Evolutionary conservation across 176 grass and related monocot genomes (phyloP).

Genomic region (Chrysopogon serrulatus): DNA sequence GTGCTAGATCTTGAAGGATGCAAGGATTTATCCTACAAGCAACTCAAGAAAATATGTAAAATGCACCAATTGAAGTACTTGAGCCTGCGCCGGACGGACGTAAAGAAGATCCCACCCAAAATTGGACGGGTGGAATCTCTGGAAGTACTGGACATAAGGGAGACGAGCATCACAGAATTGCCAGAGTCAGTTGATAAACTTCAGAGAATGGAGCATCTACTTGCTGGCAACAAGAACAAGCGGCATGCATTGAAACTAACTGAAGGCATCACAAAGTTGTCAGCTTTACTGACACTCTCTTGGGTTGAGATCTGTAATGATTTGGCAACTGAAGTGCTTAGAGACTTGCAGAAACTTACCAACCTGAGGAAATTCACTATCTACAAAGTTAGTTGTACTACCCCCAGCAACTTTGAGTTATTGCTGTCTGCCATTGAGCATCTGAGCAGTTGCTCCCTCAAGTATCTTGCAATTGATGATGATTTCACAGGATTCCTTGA

Average conservation of each 20-base stretch:
- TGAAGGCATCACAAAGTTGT: not conserved
- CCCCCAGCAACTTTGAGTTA: not conserved
- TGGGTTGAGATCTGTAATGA: not conserved
- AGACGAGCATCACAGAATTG: no score
- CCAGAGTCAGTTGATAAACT: not conserved
- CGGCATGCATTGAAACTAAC: not conserved
- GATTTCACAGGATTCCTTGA: no score
- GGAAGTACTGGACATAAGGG: no score
- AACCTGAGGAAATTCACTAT: constrained; percentile 17
- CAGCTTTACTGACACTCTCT: constrained; percentile 3
- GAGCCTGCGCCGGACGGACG: not conserved
- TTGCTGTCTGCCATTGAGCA: constrained; percentile 19
- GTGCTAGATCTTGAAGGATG: no score
- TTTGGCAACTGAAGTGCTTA: not conserved
- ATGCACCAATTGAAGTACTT: constrained; percentile 18
- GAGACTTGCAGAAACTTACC: not conserved
- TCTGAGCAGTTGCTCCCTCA: not conserved
- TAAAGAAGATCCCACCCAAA: not conserved
- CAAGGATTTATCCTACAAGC: no score
- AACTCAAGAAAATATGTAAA: constrained; percentile 3
- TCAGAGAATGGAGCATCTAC: constrained; percentile 7
- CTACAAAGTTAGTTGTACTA: not conserved
- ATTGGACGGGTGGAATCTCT: not conserved
- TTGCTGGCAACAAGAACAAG: not conserved
- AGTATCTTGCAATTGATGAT: no score